Percentiles rank a stretch among this genome's conserved stretches.
These are phyloP conservation scores for Plectosphaerella plurivora DNA, from an alignment of 2,329 filamentous ascomycete genomes.

Conservation along the genomic window DNA sequence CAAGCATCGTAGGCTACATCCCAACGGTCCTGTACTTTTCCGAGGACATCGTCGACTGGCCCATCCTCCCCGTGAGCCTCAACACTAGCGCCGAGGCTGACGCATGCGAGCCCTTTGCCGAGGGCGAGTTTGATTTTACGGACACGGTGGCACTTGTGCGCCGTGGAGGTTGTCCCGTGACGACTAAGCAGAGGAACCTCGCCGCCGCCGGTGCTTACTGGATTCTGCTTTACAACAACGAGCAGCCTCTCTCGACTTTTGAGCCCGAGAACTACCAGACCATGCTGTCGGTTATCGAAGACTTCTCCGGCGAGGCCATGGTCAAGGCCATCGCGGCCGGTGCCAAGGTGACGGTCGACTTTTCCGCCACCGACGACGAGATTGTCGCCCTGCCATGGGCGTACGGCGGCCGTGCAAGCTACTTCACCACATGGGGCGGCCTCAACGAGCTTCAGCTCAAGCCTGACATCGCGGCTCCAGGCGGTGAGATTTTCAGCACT, in stretches of 20 bases:
- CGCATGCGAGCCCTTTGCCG: conserved; percentile 16
- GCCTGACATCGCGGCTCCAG: conserved; percentile 2
- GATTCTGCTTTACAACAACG: conserved; percentile 4
- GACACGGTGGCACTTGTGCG: neutral
- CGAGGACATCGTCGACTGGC: conserved; percentile 14
- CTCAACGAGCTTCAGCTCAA: conserved; percentile 6
- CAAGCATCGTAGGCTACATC: conserved; percentile 1
- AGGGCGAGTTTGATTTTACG: neutral
- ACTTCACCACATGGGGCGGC: conserved; percentile 42
- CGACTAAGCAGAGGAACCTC: conserved; percentile 1
- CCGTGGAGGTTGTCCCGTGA: neutral
- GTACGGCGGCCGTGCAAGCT: conserved; percentile 34
- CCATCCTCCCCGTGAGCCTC: conserved; percentile 18
- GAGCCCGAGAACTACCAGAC: conserved; percentile 11
- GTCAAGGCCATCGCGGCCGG: conserved; percentile 21
- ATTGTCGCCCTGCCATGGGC: conserved; percentile 9
- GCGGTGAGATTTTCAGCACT: conserved; percentile 4
- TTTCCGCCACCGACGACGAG: conserved; percentile 8
- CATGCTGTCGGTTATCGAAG: conserved; percentile 1
- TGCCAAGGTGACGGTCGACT: conserved; percentile 23
- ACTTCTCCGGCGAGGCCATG: conserved; percentile 22
- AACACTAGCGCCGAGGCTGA: conserved; percentile 17
- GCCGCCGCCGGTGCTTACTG: conserved; percentile 1
- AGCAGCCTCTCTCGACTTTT: conserved; percentile 5
- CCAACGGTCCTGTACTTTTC: conserved; percentile 1